A percentile compares a stretch with the other conserved stretches of the same genome.
Conservation (phyloP, 352 stramenopile genomes). For the Pythium dissimile region DNA sequence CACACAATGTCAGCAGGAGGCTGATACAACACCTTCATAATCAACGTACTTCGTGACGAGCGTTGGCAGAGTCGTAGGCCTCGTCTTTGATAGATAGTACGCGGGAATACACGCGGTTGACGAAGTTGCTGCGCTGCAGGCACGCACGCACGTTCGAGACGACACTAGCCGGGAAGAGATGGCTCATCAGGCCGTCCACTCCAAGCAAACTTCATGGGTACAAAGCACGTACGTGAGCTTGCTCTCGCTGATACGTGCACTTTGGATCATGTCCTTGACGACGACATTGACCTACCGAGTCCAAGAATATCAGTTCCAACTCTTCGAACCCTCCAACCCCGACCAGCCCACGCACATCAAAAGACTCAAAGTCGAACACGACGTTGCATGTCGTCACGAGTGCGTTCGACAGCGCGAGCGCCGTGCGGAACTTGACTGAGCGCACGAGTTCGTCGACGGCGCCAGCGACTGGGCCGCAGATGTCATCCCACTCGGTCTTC, state of each 20-base stretch:
- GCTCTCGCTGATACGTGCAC: slow-evolving; percentile 41
- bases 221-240: slow-evolving; percentile 38
- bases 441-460: slow-evolving; percentile 54
- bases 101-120: slow-evolving; percentile 67
- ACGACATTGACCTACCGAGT: slow-evolving; percentile 44
- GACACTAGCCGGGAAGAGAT: slow-evolving; percentile 28
- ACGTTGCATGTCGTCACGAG: slow-evolving; percentile 73
- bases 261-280: slow-evolving; percentile 52
- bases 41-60: slow-evolving; percentile 49
- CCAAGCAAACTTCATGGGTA: not conserved
- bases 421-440: slow-evolving; percentile 71
- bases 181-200: not conserved
- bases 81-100: slow-evolving; percentile 60
- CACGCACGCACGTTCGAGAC: slow-evolving; percentile 65
- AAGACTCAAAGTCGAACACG: slow-evolving; percentile 75
- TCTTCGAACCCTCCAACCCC: not conserved
- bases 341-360: slow-evolving; percentile 20
- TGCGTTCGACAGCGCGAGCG: slow-evolving; percentile 49
- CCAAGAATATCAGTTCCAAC: not conserved
- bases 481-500: slow-evolving; percentile 69
- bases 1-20: not conserved
- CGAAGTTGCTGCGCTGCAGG: slow-evolving; percentile 67
- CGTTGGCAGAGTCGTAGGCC: slow-evolving; percentile 60
- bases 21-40: not conserved
- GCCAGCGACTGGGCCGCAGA: slow-evolving; percentile 41